Evolutionary conservation across 768 basidiomycete species (phyloP), one percentile per base, ranked within the genome.

Genomic region (Tylopilus intermedius): DNA sequence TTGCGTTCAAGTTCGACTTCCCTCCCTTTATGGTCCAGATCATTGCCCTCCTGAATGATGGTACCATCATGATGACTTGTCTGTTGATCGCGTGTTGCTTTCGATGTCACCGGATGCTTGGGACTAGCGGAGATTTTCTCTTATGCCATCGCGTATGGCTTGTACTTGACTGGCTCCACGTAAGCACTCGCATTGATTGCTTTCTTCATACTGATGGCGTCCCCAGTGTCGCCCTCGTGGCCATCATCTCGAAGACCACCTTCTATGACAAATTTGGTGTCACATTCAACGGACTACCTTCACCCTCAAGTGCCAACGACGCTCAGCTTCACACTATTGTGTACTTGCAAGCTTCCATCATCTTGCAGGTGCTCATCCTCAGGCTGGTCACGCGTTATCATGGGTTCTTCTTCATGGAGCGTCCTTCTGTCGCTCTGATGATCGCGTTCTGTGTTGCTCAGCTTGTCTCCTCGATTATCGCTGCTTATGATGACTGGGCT

Each of bases 11-110:
- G 78, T 94, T 95, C 74, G 89, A 96, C 72, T 98, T 98, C 92
- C 95, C 95, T 60, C 93, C 95, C 13, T 98, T 98, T 83, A 98
- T 97, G 95, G 84, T 98, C 61, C 88, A 97, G 70, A 91, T 97
- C 71, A 94, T 98, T 60, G 95, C 95, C 54, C 80, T 97, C 35
- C 76, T 96, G 62, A 98, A 98, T 72, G 95, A 98, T 68, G 95
- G 95, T 68, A 97, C 95, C 57, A 97, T 98, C 80, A 96, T 98
- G 94, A 98, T 94, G 7, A 18, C 18, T 79, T 97, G 53, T 91
- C 89, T 6, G 87, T 95, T 40, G 95, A 98, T 71, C 90, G 95
- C 67, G 95, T 97, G 51, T 72, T 98, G 61, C 95, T 94, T 21
- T 94, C 91, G 35, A 84, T 77, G 73, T 87, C 88, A 13, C 95